Base-by-base conservation (phyloP, 2,329 filamentous ascomycete species). In the Clonostachys sp. region DNA sequence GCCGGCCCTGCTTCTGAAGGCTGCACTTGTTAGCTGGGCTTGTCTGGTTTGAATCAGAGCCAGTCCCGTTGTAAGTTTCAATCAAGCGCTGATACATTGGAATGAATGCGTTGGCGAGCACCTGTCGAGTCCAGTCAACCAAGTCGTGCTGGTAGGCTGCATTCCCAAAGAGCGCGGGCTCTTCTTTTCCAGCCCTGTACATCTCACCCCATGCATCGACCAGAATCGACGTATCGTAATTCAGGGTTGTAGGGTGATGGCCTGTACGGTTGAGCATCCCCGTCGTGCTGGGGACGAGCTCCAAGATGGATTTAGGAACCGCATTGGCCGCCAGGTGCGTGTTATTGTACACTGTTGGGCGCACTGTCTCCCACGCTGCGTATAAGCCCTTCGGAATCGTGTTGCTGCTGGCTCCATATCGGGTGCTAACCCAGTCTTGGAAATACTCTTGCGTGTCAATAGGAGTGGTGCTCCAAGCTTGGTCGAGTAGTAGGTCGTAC, bases 401-500 rank as follows among this genome's bases (percentile, higher is more conserved):
- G 14, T 12, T 18, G 17, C 14, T 8, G 36, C 17, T 39, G 36
- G 14, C 36, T 18, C 36, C 36, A 39, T 79, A 79, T 12, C 75
- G 65, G 5, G 57, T 60, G 1, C 57, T 55, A 3, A 70, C 71
- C 74, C 74, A 78, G 45, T 65, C 51, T 16, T 62, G 57, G 48
- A 78, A 78, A 55, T 78, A 79, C 1, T 47, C 30, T 5, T 58
- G 48, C 0, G 71, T 73, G 43, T 77, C 61, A 42, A 78, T 68
- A 1, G 74, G 65, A 1, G 54, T 56, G 8, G 41, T 40, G 2
- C 64, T 66, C 75, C 75, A 79, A 4, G 72, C 74, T 54, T 78
- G 75, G 48, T 75, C 71, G 2, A 79, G 63, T 0, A 78, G 61
- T 2, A 78, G 56, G 46, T 73, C 68, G 53, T 78, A 78, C 48